Percentiles rank a stretch among this genome's conserved stretches.
Conservation (phyloP, 1,284 basidiomycete species). For the Tilletiaria anomala region DNA sequence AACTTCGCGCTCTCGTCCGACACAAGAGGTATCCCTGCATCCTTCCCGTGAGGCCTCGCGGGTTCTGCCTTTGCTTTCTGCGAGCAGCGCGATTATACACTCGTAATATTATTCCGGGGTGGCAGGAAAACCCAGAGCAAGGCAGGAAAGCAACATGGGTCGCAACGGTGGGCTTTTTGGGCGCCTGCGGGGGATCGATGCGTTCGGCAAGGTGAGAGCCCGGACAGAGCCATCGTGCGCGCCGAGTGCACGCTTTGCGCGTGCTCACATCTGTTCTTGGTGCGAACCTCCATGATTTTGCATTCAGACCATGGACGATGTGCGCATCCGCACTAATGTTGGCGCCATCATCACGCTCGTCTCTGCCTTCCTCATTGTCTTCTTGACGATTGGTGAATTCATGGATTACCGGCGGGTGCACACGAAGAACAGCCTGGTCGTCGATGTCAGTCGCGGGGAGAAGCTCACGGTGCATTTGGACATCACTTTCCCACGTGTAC, state of each 20-base stretch:
- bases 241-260: too few species aligned
- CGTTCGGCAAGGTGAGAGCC: too few species aligned
- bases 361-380: slow-evolving; percentile 76
- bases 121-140: too few species aligned
- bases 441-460: slow-evolving; percentile 81
- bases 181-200: slow-evolving; percentile 8
- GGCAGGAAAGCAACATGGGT: too few species aligned
- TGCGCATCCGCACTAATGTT: slow-evolving; percentile 34
- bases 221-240: too few species aligned
- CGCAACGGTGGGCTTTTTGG: slow-evolving; percentile 2
- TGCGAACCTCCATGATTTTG: slow-evolving; percentile 10
- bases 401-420: slow-evolving; percentile 79
- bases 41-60: too few species aligned
- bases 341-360: slow-evolving; percentile 58
- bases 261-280: too few species aligned
- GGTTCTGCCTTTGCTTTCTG: too few species aligned
- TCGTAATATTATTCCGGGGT: too few species aligned
- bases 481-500: slow-evolving; percentile 87
- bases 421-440: slow-evolving; percentile 41
- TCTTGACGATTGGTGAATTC: slow-evolving; percentile 84
- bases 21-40: too few species aligned
- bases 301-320: slow-evolving; percentile 37
- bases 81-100: too few species aligned
- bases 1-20: too few species aligned
- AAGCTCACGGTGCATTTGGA: slow-evolving; percentile 83